phyloP scores from a whole-genome alignment of 2,329 filamentous ascomycete genomes.

The Clarireedia sp. region DNA sequence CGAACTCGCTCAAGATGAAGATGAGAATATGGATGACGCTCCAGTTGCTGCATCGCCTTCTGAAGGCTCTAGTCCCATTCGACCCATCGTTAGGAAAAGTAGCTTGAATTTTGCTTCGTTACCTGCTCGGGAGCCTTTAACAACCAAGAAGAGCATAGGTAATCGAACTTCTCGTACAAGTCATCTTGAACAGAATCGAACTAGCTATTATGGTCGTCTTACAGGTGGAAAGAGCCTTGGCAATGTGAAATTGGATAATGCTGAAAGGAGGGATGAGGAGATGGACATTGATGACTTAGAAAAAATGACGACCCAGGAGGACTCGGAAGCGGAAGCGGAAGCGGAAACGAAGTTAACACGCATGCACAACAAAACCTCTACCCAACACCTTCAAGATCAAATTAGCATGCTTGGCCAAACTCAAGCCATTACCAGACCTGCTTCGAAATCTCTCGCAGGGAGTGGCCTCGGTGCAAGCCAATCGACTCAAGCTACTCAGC shows the following conservation, averaged over 20 bases:
- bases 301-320: background rate
- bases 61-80: slow-evolving; percentile 64
- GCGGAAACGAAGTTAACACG: slow-evolving; percentile 38
- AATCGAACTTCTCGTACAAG: slow-evolving; percentile 66
- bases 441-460: slow-evolving; percentile 28
- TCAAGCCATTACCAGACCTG: slow-evolving; percentile 28
- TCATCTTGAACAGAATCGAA: slow-evolving; percentile 64
- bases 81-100: slow-evolving; percentile 77
- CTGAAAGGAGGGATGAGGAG: slow-evolving; percentile 49
- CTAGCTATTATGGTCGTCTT: slow-evolving; percentile 65
- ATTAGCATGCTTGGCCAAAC: slow-evolving; percentile 67
- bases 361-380: slow-evolving; percentile 80
- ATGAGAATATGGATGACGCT: slow-evolving; percentile 37
- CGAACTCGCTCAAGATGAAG: slow-evolving; percentile 18
- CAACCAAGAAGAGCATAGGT: slow-evolving; percentile 75
- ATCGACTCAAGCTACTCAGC: slow-evolving; percentile 15
- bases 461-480: slow-evolving; percentile 16
- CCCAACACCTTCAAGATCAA: slow-evolving; percentile 83
- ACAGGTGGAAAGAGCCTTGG: slow-evolving; percentile 69
- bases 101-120: slow-evolving; percentile 91
- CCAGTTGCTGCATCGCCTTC: slow-evolving; percentile 49
- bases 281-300: slow-evolving; percentile 35
- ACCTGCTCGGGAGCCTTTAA: slow-evolving; percentile 81
- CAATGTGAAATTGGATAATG: slow-evolving; percentile 35
- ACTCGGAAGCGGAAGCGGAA: slow-evolving; percentile 38